phyloP scores from a whole-genome alignment of 2,329 filamentous ascomycete species.

The Pyrenochaeta sp. region DNA sequence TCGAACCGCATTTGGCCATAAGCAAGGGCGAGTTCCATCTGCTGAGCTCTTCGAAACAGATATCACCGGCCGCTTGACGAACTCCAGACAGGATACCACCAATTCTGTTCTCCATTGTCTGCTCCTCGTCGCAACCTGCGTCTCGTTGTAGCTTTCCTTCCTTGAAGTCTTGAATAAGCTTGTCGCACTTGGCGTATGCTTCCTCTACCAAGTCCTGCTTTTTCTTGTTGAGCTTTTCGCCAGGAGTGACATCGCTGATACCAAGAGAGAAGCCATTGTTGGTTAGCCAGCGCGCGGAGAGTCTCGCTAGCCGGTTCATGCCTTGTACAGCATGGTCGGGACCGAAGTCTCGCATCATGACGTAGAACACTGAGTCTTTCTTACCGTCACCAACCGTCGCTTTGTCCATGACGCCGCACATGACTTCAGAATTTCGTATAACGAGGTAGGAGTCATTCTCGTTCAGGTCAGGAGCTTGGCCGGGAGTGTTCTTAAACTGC shows the following conservation, averaged over 20 bases:
- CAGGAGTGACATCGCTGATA: slow-evolving; percentile 92
- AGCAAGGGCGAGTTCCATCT: slow-evolving; percentile 91
- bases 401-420: slow-evolving; percentile 99
- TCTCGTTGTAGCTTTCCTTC: slow-evolving; percentile 83
- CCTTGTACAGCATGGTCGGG: slow-evolving; percentile 85
- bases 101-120: slow-evolving; percentile 88
- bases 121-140: slow-evolving; percentile 87
- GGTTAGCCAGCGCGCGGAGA: slow-evolving; percentile 87
- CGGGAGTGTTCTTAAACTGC: slow-evolving; percentile 73
- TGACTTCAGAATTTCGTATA: slow-evolving; percentile 93
- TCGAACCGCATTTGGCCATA: slow-evolving; percentile 97
- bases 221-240: slow-evolving; percentile 70
- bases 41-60: slow-evolving; percentile 89
- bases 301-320: slow-evolving; percentile 92
- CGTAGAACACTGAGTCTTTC: slow-evolving; percentile 97
- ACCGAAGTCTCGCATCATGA: slow-evolving; percentile 94
- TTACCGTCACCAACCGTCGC: slow-evolving; percentile 96
- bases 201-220: slow-evolving; percentile 79
- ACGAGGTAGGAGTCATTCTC: slow-evolving; percentile 82
- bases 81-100: slow-evolving; percentile 93
- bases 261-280: slow-evolving; percentile 97
- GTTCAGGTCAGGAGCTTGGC: slow-evolving; percentile 79
- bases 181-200: slow-evolving; percentile 83
- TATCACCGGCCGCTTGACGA: slow-evolving; percentile 86
- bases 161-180: slow-evolving; percentile 83